Base-by-base conservation (phyloP, 805 yeast species). In the Tetrapisispora taiwanensis region DNA sequence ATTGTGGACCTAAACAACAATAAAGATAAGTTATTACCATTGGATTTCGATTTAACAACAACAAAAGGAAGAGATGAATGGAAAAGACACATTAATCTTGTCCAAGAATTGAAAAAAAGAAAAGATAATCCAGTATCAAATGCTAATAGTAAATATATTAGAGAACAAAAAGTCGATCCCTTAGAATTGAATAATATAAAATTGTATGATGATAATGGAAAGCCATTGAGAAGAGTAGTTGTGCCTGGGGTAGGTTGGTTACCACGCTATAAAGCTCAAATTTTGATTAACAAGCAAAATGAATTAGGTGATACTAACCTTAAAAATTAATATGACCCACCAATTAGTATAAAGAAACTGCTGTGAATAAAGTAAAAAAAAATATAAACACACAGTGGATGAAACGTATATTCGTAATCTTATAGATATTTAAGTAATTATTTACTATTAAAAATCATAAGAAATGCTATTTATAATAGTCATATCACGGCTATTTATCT, bases 241-340 rank as follows among this genome's bases (percentile, higher is more conserved):
- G 15, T 41, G 10, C 44, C 39, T 3, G 44, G 44, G 1, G 22
- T 41, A 9, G 44, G 44, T 7, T 41, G 44, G 44, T 28, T 41
- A 7, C 33, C 44, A 8, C 39, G 35, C 22, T 17, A 30, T 10
- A 41, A 24, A 17, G 44, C 44, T 7, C 39, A 41, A 17, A 20
- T 18, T 12, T 6, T 41, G 20, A 2, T 39, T 12, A 26, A 39
- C 5, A 18, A 17, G 4, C 20, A 26, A 9, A 39, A 24, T 20
- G 26, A 22, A 6, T 6, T 6, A 6, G 26, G 5, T 6, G 26
- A 22, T 22, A 6, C 26, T 22, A 22, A 22, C 8, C 26, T 22
- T 22, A 6, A 22, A 22, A 22, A 22, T 22, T 8, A n/a, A n/a
- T 22, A 22, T 6, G 7, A 22, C 5, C 5, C 8, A 22, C 26